Base-by-base conservation (phyloP, 1,284 basidiomycete species). In the Thelephora terrestris region DNA sequence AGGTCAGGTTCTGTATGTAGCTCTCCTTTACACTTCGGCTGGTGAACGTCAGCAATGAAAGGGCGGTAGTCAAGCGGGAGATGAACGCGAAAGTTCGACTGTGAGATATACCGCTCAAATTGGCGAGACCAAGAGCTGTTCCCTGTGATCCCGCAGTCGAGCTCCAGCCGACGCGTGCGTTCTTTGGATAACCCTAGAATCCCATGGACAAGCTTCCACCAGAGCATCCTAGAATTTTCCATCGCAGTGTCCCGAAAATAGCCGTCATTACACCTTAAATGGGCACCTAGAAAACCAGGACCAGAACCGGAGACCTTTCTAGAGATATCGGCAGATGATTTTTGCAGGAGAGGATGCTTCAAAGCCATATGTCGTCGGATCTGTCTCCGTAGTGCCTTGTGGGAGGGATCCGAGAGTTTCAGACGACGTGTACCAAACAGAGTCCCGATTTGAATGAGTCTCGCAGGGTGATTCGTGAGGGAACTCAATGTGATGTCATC, bases 401-500 rank as follows among this genome's bases (percentile, higher is more conserved):
- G 71, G 4, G 56, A 55, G 10, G 55, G 47, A 16, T 65, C 58
- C 10, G 61, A 67, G 2, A 87, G 68, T 34, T 73, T 71, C 4
- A 87, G 64, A 5, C 85, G 74, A 2, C 78, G 78, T 2, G 81
- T 78, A 4, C 81, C 83, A 61, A 85, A 85, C 3, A 86, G 70
- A 0, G 80, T 78, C 6, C 84, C 84, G 10, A 86, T 58, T 51
- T 79, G 75, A 17, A 87, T 57, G 20, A 85, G 69, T 1, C 69
- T 71, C 47, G 75, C 66, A 1, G 62, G 55, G 20, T 66, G 58
- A 24, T 55, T 38, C 9, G 61, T 61, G 14, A 81, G 68, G 1
- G 69, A 58, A 14, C 64, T 56, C 35, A 82, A 70, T 47, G 68
- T 65, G 21, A 82, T 57, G 23, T 64, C 58, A 42, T 71, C 62